Evolutionary conservation across 2,329 filamentous ascomycete genomes (phyloP), one percentile per base, ranked within the genome.

Genomic region (Fusarium sacchari): DNA sequence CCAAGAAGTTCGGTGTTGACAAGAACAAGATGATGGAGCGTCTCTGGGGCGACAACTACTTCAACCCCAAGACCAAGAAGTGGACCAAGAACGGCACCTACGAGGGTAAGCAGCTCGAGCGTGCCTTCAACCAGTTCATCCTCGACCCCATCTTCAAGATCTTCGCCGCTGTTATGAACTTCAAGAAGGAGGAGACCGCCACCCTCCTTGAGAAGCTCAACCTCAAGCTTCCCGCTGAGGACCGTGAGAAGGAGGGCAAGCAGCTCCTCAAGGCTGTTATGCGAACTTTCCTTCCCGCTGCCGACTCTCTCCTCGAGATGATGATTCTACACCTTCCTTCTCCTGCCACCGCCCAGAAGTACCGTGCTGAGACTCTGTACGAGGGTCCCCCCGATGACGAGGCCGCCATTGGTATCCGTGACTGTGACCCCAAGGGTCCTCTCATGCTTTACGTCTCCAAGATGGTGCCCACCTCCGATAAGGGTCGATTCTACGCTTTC

Each of bases 391-490:
- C 88, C 69, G 96, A 99, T 84, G 96, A 99, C 81, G 93, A 94
- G 86, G 92, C 92, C 80, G 95, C 93, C 88, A 93, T 97, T 84
- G 95, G 92, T 91, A 98, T 99, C 91, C 95, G 95, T 81, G 95
- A 98, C 90, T 98, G 96, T 86, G 94, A 99, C 86, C 90, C 96
- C 86, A 97, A 97, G 90, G 96, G 91, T 85, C 94, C 96, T 82
- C 96, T 99, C 87, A 99, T 99, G 96, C 90, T 98, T 80, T 99
- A 99, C 93, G 95, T 99, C 86, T 99, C 96, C 86, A 99, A 99
- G 94, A 99, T 99, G 96, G 96, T 99, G 83, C 96, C 96, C 82
- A 99, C 96, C 80, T 97, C 95, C 81, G 96, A 99, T 84, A 98
- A 98, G 93, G 96, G 96, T 87, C 96, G 96, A 88, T 99, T 99